A percentile compares a stretch with the other conserved stretches of the same genome.
Evolutionary conservation across 805 yeast genomes (phyloP).

Genomic region (Cyberlindnera americana): DNA sequence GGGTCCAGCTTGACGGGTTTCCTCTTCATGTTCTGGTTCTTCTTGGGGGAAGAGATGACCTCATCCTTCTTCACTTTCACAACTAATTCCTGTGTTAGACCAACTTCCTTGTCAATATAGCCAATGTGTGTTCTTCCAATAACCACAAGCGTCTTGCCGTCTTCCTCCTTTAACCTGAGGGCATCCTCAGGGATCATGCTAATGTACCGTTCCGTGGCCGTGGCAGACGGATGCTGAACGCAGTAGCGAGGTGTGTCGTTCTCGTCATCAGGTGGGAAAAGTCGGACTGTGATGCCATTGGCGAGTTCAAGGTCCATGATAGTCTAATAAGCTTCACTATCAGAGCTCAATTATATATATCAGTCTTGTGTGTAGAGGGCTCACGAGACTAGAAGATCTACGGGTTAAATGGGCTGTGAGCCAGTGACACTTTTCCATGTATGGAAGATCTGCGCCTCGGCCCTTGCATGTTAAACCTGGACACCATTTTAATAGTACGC

Average conservation of each 20-base stretch:
- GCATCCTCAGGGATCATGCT: constrained; percentile 15
- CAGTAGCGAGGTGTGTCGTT: constrained; percentile 29
- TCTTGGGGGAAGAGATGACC: neutral
- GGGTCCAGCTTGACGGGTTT: neutral
- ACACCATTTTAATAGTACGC: too few species aligned
- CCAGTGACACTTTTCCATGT: too few species aligned
- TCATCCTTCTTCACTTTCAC: too few species aligned
- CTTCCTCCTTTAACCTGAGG: constrained; percentile 1
- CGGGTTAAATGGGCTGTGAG: too few species aligned
- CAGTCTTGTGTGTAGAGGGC: too few species aligned
- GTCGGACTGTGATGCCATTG: constrained; percentile 14
- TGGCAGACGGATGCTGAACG: constrained; percentile 9
- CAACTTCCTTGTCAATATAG: neutral
- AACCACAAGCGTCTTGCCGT: constrained; percentile 1
- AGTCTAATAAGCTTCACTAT: neutral
- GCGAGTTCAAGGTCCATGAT: constrained; percentile 4
- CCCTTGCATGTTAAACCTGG: too few species aligned
- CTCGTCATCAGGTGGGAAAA: constrained; percentile 28
- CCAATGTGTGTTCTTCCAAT: constrained; percentile 10
- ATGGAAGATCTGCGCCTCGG: too few species aligned
- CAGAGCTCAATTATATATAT: neutral
- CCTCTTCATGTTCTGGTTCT: neutral
- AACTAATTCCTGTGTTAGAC: neutral
- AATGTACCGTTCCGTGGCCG: constrained; percentile 17
- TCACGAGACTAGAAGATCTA: too few species aligned